phyloP scores from a whole-genome alignment of 371 early-diverging fungal genomes.

The Actinomucor elegans region DNA sequence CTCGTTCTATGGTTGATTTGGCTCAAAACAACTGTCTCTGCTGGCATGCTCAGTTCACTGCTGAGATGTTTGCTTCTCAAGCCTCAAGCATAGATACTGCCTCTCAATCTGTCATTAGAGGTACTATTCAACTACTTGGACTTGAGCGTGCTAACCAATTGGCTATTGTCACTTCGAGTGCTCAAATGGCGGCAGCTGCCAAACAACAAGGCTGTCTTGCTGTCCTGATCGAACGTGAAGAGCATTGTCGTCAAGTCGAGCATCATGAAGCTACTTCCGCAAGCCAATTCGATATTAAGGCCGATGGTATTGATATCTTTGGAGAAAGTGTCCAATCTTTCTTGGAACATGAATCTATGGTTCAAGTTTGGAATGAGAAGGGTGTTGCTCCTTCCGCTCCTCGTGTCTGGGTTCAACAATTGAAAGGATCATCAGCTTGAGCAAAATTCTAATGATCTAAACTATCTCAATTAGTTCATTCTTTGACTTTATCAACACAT shows the following conservation, averaged over 20 bases:
- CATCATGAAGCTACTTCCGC: not conserved
- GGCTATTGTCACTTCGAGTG: conserved; percentile 36
- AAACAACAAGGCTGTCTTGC: conserved; percentile 32
- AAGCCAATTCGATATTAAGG: conserved; percentile 24
- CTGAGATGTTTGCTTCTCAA: conserved; percentile 30
- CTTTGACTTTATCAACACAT: no score
- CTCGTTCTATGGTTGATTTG: conserved; percentile 35
- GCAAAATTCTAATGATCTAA: no score
- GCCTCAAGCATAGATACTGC: not conserved
- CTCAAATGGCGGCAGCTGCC: conserved; percentile 25
- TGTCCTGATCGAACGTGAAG: conserved; percentile 33
- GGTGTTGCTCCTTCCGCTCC: conserved; percentile 14
- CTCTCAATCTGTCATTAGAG: conserved; percentile 18
- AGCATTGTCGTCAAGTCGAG: not conserved
- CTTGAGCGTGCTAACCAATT: conserved; percentile 24
- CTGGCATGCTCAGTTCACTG: conserved; percentile 45
- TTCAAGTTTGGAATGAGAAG: conserved; percentile 19
- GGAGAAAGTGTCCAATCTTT: conserved; percentile 45
- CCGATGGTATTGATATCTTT: conserved; percentile 41
- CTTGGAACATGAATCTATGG: conserved; percentile 34
- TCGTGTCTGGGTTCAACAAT: conserved; percentile 14
- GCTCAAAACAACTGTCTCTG: conserved; percentile 44
- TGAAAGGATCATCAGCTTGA: not conserved
- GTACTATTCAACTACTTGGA: conserved; percentile 29
- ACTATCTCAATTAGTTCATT: no score